Evolutionary conservation across 2,329 filamentous ascomycete genomes (phyloP).

Genomic region (Nothophaeocryptopus gaeumannii): DNA sequence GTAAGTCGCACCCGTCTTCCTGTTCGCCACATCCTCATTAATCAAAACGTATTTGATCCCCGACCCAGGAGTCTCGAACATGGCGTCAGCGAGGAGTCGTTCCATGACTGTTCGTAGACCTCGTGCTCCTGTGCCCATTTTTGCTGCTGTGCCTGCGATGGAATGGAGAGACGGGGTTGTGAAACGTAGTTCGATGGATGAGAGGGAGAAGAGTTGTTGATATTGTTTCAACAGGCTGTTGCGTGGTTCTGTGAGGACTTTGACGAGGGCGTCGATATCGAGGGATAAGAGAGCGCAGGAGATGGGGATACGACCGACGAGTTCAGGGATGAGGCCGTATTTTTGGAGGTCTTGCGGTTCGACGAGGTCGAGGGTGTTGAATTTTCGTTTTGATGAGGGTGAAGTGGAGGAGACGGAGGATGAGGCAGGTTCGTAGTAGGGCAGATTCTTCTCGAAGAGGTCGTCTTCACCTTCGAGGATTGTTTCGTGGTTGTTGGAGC

Average conservation of each 20-base stretch:
- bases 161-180: slow-evolving; percentile 77
- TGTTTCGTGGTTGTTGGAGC: slow-evolving; percentile 54
- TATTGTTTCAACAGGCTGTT: slow-evolving; percentile 89
- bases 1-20: slow-evolving; percentile 42
- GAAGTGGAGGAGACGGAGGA: slow-evolving; percentile 36
- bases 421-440: slow-evolving; percentile 49
- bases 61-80: slow-evolving; percentile 49
- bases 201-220: slow-evolving; percentile 79
- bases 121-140: slow-evolving; percentile 68
- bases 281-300: slow-evolving; percentile 81
- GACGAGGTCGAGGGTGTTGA: slow-evolving; percentile 63
- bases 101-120: slow-evolving; percentile 50
- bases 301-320: slow-evolving; percentile 93
- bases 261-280: slow-evolving; percentile 64
- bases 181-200: slow-evolving; percentile 73
- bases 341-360: slow-evolving; percentile 75
- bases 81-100: slow-evolving; percentile 44
- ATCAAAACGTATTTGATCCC: slow-evolving; percentile 47
- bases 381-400: slow-evolving; percentile 55
- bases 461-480: slow-evolving; percentile 59
- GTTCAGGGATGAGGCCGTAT: slow-evolving; percentile 77
- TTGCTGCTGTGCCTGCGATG: slow-evolving; percentile 68
- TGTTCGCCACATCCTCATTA: slow-evolving; percentile 45
- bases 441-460: slow-evolving; percentile 42
- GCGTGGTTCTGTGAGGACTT: slow-evolving; percentile 87